Conservation (phyloP, 2,329 filamentous ascomycete species). For the Phaeosphaeria sp. region DNA sequence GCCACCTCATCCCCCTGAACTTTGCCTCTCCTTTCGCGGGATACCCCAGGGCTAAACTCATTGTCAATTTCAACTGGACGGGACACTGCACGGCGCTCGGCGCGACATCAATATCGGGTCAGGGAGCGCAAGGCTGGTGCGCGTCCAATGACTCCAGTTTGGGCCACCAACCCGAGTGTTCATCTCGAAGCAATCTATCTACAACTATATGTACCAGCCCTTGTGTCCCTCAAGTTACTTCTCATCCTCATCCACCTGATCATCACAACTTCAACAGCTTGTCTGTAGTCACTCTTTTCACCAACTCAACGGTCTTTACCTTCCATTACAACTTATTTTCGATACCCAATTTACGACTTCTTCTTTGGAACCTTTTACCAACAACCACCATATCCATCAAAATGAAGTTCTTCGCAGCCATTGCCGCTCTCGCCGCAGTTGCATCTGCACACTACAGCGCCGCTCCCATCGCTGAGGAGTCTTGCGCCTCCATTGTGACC, state of each 20-base stretch:
- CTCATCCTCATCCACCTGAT: conserved; percentile 17
- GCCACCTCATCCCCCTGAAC: conserved; percentile 3
- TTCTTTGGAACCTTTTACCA: conserved; percentile 13
- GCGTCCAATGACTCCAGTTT: neutral
- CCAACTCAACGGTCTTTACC: conserved; percentile 18
- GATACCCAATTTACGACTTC: conserved; percentile 2
- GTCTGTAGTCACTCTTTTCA: conserved; percentile 41
- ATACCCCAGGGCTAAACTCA: neutral
- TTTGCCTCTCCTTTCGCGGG: neutral
- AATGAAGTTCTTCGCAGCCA: conserved; percentile 43
- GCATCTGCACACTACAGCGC: conserved; percentile 30
- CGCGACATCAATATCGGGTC: neutral
- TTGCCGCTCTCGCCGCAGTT: conserved; percentile 33
- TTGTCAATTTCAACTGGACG: neutral
- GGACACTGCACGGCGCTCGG: neutral
- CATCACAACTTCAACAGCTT: conserved; percentile 26
- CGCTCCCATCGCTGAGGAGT: conserved; percentile 17
- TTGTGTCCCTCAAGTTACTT: conserved; percentile 4
- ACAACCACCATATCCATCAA: conserved; percentile 14
- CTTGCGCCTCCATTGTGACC: conserved; percentile 30
- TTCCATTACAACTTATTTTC: conserved; percentile 9
- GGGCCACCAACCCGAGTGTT: neutral
- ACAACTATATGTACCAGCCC: neutral
- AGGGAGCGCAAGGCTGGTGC: neutral
- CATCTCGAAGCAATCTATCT: neutral